phyloP scores from a whole-genome alignment of 805 yeast genomes.

The Candida nitratophila region DNA sequence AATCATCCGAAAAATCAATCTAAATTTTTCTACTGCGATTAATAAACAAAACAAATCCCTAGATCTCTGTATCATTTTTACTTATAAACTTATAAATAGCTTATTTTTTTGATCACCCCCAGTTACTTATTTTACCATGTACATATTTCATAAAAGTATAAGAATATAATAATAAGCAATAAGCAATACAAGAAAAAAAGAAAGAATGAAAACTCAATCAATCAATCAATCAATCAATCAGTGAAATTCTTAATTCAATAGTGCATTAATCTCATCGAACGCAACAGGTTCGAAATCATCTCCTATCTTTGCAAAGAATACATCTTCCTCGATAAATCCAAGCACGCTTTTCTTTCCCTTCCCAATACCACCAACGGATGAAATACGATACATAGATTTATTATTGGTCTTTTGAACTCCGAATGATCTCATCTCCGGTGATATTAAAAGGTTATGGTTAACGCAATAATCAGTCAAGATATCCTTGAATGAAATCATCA shows the following conservation, averaged over 20 bases:
- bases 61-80: background rate
- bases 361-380: background rate
- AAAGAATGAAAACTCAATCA: no score
- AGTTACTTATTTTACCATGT: no score
- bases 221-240: no score
- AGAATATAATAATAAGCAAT: no score
- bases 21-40: no score
- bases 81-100: background rate
- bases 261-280: conserved; percentile 26
- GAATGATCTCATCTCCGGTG: conserved; percentile 15
- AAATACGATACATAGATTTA: background rate
- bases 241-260: no score
- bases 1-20: background rate
- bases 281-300: conserved; percentile 37
- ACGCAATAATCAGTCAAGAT: conserved; percentile 59
- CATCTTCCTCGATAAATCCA: conserved; percentile 57
- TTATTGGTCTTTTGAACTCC: conserved; percentile 19
- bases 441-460: conserved; percentile 36
- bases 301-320: conserved; percentile 38
- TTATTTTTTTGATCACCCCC: no score
- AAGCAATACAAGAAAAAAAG: no score
- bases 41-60: background rate
- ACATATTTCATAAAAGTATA: no score
- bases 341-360: conserved; percentile 14
- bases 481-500: conserved; percentile 46